Base-by-base conservation (phyloP, 2,329 filamentous ascomycete genomes). In the Coniochaeta sp. region DNA sequence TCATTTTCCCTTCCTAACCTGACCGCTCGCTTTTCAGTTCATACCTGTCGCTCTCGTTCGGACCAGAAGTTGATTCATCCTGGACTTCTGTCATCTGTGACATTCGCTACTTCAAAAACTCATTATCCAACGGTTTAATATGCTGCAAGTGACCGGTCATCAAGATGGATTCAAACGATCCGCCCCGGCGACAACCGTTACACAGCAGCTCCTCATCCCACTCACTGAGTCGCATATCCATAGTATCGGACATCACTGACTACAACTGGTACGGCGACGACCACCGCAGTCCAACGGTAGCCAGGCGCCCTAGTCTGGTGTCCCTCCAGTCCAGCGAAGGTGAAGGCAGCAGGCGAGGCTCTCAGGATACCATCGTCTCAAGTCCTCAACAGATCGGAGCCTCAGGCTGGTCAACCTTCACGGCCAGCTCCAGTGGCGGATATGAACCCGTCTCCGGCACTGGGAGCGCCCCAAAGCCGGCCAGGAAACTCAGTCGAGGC, bases 201-300 rank as follows among this genome's bases (percentile, higher is more conserved):
- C 59, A 57, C 16, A 53, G 52, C 10, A 54, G 46, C 51, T 56
- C 55, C 1, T 59, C 57, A 3, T 51, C 53, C 40, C 53, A 53
- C 48, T 53, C 58, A 22, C 50, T 61, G 28, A 60, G 60, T 42
- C 58, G 63, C 14, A 65, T 65, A 48, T 62, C 64, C 14, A 62
- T 56, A 28, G 54, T 67, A 6, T 60, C 62, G 14, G 65, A 68
- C 38, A 58, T 68, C 24, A 54, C 59, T 38, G 61, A 64, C 53
- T 60, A 61, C 33, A 62, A 58, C 20, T 58, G 55, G 30, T 96
- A 91, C 62, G 81, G 82, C 52, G 84, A 85, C 51, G 65, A 61
- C 2, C 52, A 55, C 47, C 48, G 53, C 18, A 47, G 53, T 9
- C 54, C 53, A n/a, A 50, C 31, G 45, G 57, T 35, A 54, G 63